Evolutionary conservation across 768 basidiomycete genomes (phyloP).

Genomic region (Lentinula lateritia): DNA sequence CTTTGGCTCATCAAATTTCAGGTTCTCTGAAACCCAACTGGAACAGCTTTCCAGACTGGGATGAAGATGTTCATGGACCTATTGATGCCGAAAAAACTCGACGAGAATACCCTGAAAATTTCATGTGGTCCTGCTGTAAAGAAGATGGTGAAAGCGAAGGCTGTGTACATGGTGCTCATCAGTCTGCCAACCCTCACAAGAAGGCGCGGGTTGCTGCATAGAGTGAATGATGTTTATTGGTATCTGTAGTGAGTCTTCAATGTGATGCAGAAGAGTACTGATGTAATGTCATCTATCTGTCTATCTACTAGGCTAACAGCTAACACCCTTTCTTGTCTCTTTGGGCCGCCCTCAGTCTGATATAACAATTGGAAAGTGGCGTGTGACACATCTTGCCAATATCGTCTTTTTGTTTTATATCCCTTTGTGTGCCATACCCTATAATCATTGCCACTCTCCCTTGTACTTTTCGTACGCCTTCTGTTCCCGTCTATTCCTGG

Average conservation of each 20-base stretch:
- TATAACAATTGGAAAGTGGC: neutral
- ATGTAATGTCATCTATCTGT: too few relatives aligned
- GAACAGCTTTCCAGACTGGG: slow-evolving; percentile 38
- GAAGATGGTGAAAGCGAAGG: slow-evolving; percentile 28
- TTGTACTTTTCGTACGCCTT: neutral
- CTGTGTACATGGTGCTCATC: slow-evolving; percentile 17
- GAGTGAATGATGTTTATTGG: neutral
- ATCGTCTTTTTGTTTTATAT: neutral
- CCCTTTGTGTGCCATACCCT: neutral
- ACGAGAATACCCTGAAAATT: slow-evolving; percentile 38
- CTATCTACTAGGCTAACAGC: too few relatives aligned
- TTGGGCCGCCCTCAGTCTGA: neutral
- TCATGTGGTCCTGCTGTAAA: slow-evolving; percentile 49
- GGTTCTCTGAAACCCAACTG: slow-evolving; percentile 37
- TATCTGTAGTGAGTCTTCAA: neutral
- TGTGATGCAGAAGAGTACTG: neutral
- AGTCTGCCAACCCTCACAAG: neutral
- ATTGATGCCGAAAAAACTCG: slow-evolving; percentile 37
- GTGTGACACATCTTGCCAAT: neutral
- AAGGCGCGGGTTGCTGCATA: neutral
- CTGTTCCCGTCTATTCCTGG: neutral
- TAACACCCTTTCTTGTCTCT: neutral
- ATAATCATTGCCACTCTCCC: neutral
- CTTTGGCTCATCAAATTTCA: slow-evolving; percentile 12
- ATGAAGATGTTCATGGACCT: slow-evolving; percentile 40